A percentile compares a stretch with the other conserved stretches of the same genome.
phyloP scores from a whole-genome alignment of 2,329 filamentous ascomycete genomes.

The Thermochaetoides dissita region DNA sequence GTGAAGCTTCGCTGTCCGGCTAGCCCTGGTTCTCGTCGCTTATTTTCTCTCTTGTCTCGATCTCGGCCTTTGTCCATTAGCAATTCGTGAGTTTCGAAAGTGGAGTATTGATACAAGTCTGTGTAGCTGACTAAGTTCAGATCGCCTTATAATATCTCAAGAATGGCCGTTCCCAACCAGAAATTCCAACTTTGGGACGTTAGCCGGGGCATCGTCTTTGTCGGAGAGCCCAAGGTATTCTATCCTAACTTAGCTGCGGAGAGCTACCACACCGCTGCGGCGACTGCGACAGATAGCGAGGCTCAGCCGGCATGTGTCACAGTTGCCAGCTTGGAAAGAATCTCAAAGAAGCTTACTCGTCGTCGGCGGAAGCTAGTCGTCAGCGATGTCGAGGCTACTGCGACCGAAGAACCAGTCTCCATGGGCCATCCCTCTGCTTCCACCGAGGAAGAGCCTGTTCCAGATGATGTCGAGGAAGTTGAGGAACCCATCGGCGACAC shows the following conservation, averaged over 20 bases:
- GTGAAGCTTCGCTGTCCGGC: background rate
- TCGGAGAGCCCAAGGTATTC: conserved; percentile 11
- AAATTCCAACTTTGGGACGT: conserved; percentile 22
- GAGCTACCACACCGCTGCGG: conserved; percentile 8
- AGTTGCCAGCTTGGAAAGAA: too few relatives aligned
- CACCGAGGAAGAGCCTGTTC: background rate
- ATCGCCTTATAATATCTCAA: background rate
- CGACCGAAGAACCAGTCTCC: background rate
- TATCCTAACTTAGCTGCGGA: conserved; percentile 14
- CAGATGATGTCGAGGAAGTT: background rate
- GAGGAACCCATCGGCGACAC: background rate
- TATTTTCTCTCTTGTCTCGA: background rate
- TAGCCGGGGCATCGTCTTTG: conserved; percentile 26
- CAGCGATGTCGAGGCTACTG: too few relatives aligned
- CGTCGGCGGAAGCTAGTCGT: too few relatives aligned
- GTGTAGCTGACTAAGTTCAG: background rate
- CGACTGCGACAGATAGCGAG: background rate
- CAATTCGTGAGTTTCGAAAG: too few relatives aligned
- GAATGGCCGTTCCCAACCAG: conserved; percentile 5
- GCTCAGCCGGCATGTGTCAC: too few relatives aligned
- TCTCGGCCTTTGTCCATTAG: background rate
- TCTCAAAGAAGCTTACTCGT: too few relatives aligned
- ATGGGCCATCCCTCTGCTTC: background rate
- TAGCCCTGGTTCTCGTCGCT: background rate
- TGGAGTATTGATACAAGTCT: background rate